Base-by-base conservation (phyloP, 2,329 filamentous ascomycete species). In the Fusarium albosuccineum region DNA sequence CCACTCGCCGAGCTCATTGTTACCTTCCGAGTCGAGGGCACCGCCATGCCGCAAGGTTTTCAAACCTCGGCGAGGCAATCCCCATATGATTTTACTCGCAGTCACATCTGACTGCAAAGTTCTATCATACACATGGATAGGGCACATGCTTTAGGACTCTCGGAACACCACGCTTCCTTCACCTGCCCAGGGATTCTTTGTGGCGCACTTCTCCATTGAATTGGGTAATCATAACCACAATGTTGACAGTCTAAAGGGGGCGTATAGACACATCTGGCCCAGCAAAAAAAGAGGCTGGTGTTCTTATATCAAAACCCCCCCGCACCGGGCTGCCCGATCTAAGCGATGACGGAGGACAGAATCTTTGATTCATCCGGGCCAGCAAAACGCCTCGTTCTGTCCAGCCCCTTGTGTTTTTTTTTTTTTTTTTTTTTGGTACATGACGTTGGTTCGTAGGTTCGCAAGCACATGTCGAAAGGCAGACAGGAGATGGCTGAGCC, bases 381-480 rank as follows among this genome's bases (percentile, higher is more conserved):
- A 51, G 57, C 51, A 42, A 45, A 29, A 49, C 42, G 40, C 49
- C 40, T 45, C 48, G 27, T 11, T 39, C 57, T 22, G 14, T 27
- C 45, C 61, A 66, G 57, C 64, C 64, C 48, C 63, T 54, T 54
- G 44, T 42, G 37, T n/a, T n/a, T n/a, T n/a, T n/a, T n/a, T n/a
- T n/a, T n/a, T n/a, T n/a, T 51, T 58, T 41, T 58, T 45, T 26
- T 37, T 22, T 22, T 22, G 17, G 45, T 16, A 34, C 42, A 36
- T 55, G 41, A 40, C 41, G 33, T 46, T 29, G 33, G 39, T 58
- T 48, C 44, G 42, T 55, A 54, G 44, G 37, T 42, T 29, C 17
- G 27, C 36, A 50, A 27, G 22, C 36, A 37, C 39, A 17, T 9
- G 39, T 41, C 39, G 11, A 22, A 41, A 16, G 7, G 30, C 30